Base-by-base conservation (phyloP, 2,329 filamentous ascomycete genomes). In the Apiospora aurea region DNA sequence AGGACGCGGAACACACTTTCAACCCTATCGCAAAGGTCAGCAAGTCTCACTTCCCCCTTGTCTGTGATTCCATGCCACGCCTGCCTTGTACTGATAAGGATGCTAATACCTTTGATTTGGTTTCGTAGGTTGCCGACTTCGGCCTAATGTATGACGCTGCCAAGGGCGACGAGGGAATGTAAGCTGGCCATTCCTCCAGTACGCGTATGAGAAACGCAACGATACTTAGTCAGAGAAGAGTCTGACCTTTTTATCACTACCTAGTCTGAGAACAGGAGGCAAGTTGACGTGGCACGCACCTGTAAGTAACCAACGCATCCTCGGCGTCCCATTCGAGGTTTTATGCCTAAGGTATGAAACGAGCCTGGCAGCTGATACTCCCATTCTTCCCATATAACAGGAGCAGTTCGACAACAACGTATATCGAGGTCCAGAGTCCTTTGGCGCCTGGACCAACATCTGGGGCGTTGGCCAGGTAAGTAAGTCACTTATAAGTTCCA, bases 361-460 rank as follows among this genome's bases (percentile, higher is more conserved):
- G 24, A 26, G 13, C 16, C 26, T 29, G 26, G 14, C n/a, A 29
- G 49, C 49, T 53, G 1, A 53, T 7, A 53, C 49, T 29, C 14
- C 16, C 13, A 6, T 53, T 26, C 49, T 26, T 26, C 5, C 49
- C 13, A 29, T 14, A 61, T 34, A 5, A 38, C 34, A 66, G 61
- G 61, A 66, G 29, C 61, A 66, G 34, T 66, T 66, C 34, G 21
- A 38, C 34, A 18, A 38, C 61, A 11, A 34, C 29, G 34, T 41
- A 43, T 24, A 16, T 34, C 1, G 43, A 1, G 61, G 41, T 7
- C 7, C 13, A 21, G 61, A 21, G 41, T n/a, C 18, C 16, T 66
- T 66, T 13, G 41, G 13, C 6, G 10, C 34, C 29, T 66, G 61
- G 61, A 66, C 61, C 34, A 66, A 66, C 41, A 66, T 66, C 34